Evolutionary conservation across 805 yeast species (phyloP).

Genomic region (Kodamaea nitidulidarum): DNA sequence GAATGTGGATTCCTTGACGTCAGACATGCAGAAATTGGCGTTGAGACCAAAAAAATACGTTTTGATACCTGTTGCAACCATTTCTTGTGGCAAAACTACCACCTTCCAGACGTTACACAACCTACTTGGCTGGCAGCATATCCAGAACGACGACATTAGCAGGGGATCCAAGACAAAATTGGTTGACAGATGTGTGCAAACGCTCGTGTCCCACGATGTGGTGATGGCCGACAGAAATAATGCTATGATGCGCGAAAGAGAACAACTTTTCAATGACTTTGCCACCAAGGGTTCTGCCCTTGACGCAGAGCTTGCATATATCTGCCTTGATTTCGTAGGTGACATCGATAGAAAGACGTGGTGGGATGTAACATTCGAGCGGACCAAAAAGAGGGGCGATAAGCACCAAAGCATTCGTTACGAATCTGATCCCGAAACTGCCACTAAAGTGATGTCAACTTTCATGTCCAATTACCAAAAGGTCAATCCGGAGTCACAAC

Average conservation of each 20-base stretch:
- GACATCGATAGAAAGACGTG: conserved; percentile 21
- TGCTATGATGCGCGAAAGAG: conserved; percentile 66
- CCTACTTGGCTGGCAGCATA: conserved; percentile 60
- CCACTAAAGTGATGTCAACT: conserved; percentile 64
- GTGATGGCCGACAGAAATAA: conserved; percentile 84
- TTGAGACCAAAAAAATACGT: conserved; percentile 24
- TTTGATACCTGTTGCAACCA: conserved; percentile 78
- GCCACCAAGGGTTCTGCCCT: conserved; percentile 35
- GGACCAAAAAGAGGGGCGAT: conserved; percentile 74
- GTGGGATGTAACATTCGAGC: conserved; percentile 49
- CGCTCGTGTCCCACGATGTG: conserved; percentile 33
- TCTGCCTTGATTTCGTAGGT: conserved; percentile 52
- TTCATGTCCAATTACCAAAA: conserved; percentile 70
- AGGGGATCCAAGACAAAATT: conserved; percentile 46
- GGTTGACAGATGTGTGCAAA: conserved; percentile 42
- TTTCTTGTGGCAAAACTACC: conserved; percentile 95
- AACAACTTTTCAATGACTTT: conserved; percentile 56
- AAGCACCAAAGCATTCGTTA: conserved; percentile 80
- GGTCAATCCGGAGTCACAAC: conserved; percentile 41
- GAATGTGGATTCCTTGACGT: conserved; percentile 13
- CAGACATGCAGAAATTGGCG: conserved; percentile 17
- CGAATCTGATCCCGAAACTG: conserved; percentile 44
- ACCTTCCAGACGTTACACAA: conserved; percentile 55
- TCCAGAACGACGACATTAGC: conserved; percentile 75
- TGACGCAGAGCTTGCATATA: background rate